Conservation (phyloP, 2,329 filamentous ascomycete species). For the Clonostachys rosea region DNA sequence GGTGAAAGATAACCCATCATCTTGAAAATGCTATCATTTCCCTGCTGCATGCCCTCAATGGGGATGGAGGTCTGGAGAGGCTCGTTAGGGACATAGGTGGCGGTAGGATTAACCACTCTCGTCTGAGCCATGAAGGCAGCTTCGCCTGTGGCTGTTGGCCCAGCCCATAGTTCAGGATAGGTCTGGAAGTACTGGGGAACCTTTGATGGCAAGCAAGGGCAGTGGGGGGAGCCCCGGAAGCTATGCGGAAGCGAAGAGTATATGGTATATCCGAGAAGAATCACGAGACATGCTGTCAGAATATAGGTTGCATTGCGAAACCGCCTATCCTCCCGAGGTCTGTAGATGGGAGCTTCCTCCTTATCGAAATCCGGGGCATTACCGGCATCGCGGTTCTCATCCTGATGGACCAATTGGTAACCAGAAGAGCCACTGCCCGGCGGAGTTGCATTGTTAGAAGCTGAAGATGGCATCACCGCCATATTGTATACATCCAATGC, state of each 20-base stretch:
- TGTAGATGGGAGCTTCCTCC: background rate
- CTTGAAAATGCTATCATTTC: constrained; percentile 64
- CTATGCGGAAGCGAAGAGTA: constrained; percentile 26
- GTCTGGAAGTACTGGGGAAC: constrained; percentile 63
- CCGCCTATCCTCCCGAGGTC: background rate
- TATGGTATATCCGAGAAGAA: constrained; percentile 29
- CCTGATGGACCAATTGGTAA: constrained; percentile 26
- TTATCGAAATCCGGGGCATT: background rate
- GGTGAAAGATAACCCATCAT: constrained; percentile 64
- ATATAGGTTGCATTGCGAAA: constrained; percentile 1
- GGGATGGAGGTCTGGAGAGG: constrained; percentile 69
- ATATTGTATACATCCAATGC: too few species aligned
- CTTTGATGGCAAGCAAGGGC: constrained; percentile 24
- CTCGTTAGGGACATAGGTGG: constrained; percentile 61
- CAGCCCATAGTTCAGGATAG: constrained; percentile 52
- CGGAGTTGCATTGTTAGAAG: background rate
- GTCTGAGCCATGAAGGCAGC: constrained; percentile 70
- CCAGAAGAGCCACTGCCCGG: constrained; percentile 5
- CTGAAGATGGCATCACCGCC: background rate
- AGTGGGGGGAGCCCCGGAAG: constrained; percentile 12
- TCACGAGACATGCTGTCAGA: constrained; percentile 11
- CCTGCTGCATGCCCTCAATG: constrained; percentile 51
- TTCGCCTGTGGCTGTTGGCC: constrained; percentile 65
- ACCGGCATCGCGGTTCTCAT: constrained; percentile 3
- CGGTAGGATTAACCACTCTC: constrained; percentile 60